Evolutionary conservation across 345 rosid genomes (phyloP).

Genomic region (Erysimum cheiranthoides): DNA sequence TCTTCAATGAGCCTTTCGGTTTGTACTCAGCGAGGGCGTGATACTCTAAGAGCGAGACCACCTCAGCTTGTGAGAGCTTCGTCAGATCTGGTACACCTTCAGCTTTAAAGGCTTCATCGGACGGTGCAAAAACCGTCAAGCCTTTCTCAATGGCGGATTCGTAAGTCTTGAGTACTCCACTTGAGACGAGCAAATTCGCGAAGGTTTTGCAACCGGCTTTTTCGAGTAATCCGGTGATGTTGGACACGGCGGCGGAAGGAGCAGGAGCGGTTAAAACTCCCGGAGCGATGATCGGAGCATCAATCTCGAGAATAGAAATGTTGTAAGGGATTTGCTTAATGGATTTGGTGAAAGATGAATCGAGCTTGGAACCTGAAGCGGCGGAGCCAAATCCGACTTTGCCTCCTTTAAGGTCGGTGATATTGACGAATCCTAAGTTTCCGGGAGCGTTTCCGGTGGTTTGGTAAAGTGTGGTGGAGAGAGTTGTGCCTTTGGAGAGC

Average conservation of each 20-base stretch:
- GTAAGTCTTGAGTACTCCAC: constrained; percentile 80
- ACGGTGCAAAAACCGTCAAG: constrained; percentile 83
- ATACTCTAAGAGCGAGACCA: constrained; percentile 75
- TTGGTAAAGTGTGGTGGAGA: constrained; percentile 89
- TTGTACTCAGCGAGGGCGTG: constrained; percentile 70
- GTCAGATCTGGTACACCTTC: constrained; percentile 70
- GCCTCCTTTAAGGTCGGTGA: constrained; percentile 84
- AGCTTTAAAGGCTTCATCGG: constrained; percentile 88
- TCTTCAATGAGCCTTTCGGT: constrained; percentile 75
- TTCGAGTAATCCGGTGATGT: constrained; percentile 77
- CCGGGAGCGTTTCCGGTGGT: constrained; percentile 95
- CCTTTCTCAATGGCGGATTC: constrained; percentile 70
- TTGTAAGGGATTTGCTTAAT: constrained; percentile 86
- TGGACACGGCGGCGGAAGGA: constrained; percentile 61
- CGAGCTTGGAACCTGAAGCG: constrained; percentile 82
- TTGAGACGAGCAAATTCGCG: constrained; percentile 59
- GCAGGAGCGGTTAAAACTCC: constrained; percentile 70
- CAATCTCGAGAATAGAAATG: constrained; percentile 74
- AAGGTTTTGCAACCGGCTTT: constrained; percentile 92
- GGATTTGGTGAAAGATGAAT: constrained; percentile 69
- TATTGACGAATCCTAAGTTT: constrained; percentile 79
- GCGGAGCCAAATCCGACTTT: constrained; percentile 88
- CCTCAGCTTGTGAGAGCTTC: constrained; percentile 74
- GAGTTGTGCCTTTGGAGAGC: constrained; percentile 73
- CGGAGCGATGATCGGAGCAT: constrained; percentile 70